Conservation (phyloP, 225 moss, liverwort and hornwort species). For the Physcomitrium patens region DNA sequence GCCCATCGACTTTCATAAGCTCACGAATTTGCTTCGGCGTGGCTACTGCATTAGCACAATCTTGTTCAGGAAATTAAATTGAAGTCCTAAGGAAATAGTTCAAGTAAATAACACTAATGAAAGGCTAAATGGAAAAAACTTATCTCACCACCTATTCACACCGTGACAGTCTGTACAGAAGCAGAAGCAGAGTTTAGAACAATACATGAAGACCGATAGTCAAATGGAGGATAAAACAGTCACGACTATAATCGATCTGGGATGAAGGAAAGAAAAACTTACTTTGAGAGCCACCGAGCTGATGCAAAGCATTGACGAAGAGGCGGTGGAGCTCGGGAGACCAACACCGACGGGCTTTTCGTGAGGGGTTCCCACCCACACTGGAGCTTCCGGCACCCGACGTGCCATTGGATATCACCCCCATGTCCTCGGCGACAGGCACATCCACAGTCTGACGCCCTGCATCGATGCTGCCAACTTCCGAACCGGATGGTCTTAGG, state of each 20-base stretch:
- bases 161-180: too few species aligned
- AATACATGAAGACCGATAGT: too few species aligned
- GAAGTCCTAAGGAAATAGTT: background rate
- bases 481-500: constrained; percentile 33
- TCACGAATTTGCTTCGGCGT: constrained; percentile 97
- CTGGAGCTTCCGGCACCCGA: constrained; percentile 43
- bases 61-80: background rate
- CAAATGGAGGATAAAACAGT: too few species aligned
- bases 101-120: background rate
- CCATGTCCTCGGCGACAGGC: constrained; percentile 11
- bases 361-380: constrained; percentile 31
- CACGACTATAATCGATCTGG: background rate
- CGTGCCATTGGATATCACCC: constrained; percentile 21
- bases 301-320: constrained; percentile 84
- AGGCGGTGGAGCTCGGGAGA: constrained; percentile 96
- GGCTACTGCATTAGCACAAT: constrained; percentile 57
- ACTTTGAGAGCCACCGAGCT: constrained; percentile 91
- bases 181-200: too few species aligned
- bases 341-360: constrained; percentile 79
- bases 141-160: too few species aligned
- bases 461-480: constrained; percentile 34
- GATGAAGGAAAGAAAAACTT: background rate
- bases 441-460: constrained; percentile 25
- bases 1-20: constrained; percentile 99
- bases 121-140: background rate